Conservation (phyloP, 2,329 filamentous ascomycete genomes). For the Tolypocladium cylindrosporum region DNA sequence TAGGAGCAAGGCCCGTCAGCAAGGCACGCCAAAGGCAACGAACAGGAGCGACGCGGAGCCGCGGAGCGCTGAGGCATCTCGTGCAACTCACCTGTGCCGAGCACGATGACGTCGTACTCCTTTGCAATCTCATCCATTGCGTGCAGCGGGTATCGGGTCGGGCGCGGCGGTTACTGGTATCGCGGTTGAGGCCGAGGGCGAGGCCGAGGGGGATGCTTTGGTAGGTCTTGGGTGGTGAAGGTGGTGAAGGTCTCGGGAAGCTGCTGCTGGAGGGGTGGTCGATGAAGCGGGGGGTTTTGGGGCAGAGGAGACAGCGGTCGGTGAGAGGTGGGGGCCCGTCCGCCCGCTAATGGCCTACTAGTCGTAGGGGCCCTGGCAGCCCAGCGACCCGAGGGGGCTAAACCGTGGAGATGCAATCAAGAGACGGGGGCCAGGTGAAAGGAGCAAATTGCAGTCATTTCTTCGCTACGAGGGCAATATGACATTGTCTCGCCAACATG, state of each 20-base stretch:
- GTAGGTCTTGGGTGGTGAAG: background rate
- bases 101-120: slow-evolving; percentile 97
- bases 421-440: too few species aligned
- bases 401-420: background rate
- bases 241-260: background rate
- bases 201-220: background rate
- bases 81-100: slow-evolving; percentile 75
- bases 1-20: slow-evolving; percentile 27
- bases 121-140: slow-evolving; percentile 96
- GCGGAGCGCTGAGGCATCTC: background rate
- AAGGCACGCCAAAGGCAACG: background rate
- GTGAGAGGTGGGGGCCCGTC: slow-evolving; percentile 10
- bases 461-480: background rate
- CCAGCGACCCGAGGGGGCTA: background rate
- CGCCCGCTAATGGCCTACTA: background rate
- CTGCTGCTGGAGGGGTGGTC: slow-evolving; percentile 10
- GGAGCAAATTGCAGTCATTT: background rate
- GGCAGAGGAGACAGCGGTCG: slow-evolving; percentile 10
- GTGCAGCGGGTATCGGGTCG: slow-evolving; percentile 6
- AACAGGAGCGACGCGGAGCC: background rate
- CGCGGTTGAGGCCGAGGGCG: slow-evolving; percentile 6
- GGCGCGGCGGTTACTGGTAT: background rate
- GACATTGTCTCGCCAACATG: background rate
- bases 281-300: slow-evolving; percentile 17
- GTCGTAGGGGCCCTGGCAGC: background rate